Conservation (phyloP, 768 basidiomycete species). For the Pleurotus citrinopileatus region DNA sequence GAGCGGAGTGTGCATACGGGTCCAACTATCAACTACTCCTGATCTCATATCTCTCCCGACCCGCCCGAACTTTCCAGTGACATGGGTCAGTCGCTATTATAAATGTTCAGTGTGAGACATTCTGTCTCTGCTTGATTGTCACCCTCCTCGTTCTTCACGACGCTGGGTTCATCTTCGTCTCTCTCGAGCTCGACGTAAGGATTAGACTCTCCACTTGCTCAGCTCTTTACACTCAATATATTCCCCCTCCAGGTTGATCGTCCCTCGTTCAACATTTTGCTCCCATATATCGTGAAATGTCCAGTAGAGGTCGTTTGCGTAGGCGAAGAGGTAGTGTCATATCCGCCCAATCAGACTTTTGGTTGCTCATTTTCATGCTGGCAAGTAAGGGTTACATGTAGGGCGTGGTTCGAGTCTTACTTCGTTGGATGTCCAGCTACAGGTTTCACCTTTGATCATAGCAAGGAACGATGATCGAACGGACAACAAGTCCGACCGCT, state of each 20-base stretch:
- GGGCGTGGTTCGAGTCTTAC: neutral
- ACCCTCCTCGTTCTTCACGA: conserved; percentile 7
- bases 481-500: too few species aligned
- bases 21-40: neutral
- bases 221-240: neutral
- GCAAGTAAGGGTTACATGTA: conserved; percentile 2
- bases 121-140: conserved; percentile 5
- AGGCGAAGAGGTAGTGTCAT: neutral
- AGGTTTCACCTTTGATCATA: neutral
- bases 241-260: conserved; percentile 16
- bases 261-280: conserved; percentile 11
- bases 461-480: too few species aligned
- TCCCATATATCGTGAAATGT: neutral
- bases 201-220: neutral
- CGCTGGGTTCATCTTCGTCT: conserved; percentile 11
- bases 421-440: neutral
- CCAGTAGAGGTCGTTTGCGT: neutral
- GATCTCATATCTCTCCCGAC: conserved; percentile 7
- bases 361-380: neutral
- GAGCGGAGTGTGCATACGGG: conserved; percentile 6
- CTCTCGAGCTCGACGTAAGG: conserved; percentile 17
- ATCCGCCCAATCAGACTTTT: too few species aligned
- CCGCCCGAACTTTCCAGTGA: conserved; percentile 7
- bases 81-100: conserved; percentile 7
- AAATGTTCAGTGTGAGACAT: conserved; percentile 9